phyloP scores from a whole-genome alignment of 129 eudicot genomes.

The Erigeron canadensis region DNA sequence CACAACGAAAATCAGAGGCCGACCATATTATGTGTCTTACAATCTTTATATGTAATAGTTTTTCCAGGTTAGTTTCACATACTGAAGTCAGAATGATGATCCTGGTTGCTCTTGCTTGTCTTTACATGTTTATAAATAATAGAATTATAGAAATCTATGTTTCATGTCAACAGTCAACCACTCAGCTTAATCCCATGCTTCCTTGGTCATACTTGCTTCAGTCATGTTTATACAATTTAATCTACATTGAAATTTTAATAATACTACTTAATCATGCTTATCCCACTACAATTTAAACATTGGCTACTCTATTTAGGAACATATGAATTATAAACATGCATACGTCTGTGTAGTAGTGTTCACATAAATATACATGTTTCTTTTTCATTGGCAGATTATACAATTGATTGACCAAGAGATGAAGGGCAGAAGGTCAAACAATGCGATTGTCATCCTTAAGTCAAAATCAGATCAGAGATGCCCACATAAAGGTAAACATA shows the following conservation, averaged over 20 bases:
- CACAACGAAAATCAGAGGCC: constrained; percentile 1
- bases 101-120: constrained; percentile 16
- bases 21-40: background rate
- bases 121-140: constrained; percentile 5
- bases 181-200: background rate
- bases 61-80: constrained; percentile 2
- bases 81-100: constrained; percentile 8
- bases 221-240: background rate
- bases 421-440: constrained; percentile 30
- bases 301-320: background rate
- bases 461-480: constrained; percentile 26
- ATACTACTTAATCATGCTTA: background rate
- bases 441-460: constrained; percentile 39
- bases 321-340: constrained; percentile 3
- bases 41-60: background rate
- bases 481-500: constrained; percentile 27
- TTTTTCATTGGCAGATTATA: constrained; percentile 48
- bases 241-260: background rate
- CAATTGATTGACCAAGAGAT: constrained; percentile 44
- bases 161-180: background rate
- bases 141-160: background rate
- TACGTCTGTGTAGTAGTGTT: constrained; percentile 9
- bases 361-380: constrained; percentile 1
- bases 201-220: background rate
- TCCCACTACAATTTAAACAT: constrained; percentile 9